A percentile compares a stretch with the other conserved stretches of the same genome.
Conservation (phyloP, 2,329 filamentous ascomycete genomes). For the Diaporthe velutina region DNA sequence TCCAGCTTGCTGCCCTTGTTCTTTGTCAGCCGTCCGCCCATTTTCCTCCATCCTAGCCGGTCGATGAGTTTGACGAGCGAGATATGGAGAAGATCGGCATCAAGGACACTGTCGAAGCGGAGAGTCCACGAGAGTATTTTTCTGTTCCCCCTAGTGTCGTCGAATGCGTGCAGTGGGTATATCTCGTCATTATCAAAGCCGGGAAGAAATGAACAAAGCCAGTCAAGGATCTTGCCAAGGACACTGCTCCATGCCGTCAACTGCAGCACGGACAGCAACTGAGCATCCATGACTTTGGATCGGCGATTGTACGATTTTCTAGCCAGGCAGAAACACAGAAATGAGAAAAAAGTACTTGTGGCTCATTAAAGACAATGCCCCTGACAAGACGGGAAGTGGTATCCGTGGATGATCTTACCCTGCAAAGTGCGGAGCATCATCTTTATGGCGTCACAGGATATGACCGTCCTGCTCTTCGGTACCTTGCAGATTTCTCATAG, state of each 20-base stretch:
- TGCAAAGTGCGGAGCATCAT: constrained; percentile 26
- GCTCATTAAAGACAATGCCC: neutral
- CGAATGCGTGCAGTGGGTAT: constrained; percentile 13
- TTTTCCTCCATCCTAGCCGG: constrained; percentile 14
- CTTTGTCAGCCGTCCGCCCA: neutral
- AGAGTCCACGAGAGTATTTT: constrained; percentile 19
- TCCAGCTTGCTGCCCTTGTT: neutral
- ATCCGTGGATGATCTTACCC: constrained; percentile 5
- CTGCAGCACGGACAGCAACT: constrained; percentile 12
- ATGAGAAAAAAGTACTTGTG: neutral
- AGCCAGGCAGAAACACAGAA: neutral
- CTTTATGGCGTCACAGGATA: constrained; percentile 19
- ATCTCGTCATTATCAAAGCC: constrained; percentile 16
- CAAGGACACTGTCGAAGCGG: constrained; percentile 12
- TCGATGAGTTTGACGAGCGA: constrained; percentile 23
- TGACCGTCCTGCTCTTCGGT: neutral
- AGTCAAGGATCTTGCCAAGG: constrained; percentile 18
- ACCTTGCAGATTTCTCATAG: neutral
- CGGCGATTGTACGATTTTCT: neutral
- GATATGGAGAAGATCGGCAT: constrained; percentile 5
- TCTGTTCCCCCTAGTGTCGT: constrained; percentile 4
- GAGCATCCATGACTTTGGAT: constrained; percentile 12
- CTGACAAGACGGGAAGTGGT: neutral
- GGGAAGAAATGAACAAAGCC: constrained; percentile 14
- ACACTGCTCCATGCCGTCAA: constrained; percentile 21